Evolutionary conservation across 768 basidiomycete genomes (phyloP).

Genomic region (Suillus hirtellus): DNA sequence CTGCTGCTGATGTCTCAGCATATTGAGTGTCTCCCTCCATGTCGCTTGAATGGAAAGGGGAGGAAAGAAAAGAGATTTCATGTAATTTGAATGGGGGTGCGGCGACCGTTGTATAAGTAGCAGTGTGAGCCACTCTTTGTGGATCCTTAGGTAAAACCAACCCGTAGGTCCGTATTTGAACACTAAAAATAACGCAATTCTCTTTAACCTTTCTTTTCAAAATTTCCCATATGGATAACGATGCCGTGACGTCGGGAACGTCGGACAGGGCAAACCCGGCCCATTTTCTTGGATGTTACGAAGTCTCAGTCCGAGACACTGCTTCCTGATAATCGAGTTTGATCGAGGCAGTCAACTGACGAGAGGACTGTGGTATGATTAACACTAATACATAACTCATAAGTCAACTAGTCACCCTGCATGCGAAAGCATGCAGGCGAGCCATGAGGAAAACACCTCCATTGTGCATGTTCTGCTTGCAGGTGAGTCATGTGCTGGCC

Average conservation of each 20-base stretch:
- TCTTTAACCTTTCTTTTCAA: background rate
- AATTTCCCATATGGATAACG: background rate
- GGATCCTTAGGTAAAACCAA: slow-evolving; percentile 2
- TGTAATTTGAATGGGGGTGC: slow-evolving; percentile 1
- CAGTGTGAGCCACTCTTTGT: background rate
- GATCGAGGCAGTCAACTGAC: background rate
- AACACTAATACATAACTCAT: background rate
- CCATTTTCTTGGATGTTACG: background rate
- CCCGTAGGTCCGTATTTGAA: background rate
- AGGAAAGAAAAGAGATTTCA: background rate
- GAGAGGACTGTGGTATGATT: background rate
- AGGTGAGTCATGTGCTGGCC: slow-evolving; percentile 2
- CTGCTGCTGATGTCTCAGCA: slow-evolving; percentile 5
- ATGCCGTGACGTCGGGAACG: background rate
- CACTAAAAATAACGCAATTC: slow-evolving; percentile 3
- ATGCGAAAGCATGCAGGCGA: background rate
- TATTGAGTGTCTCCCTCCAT: background rate
- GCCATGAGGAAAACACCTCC: background rate
- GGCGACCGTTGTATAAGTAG: slow-evolving; percentile 7
- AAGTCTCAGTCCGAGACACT: background rate
- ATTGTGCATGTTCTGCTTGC: background rate
- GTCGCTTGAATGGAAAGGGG: background rate
- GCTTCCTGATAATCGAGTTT: background rate
- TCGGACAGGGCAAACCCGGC: background rate
- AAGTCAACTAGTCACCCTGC: background rate